Base-by-base conservation (phyloP, 2,329 filamentous ascomycete species). In the Akanthomyces uredinophilus region DNA sequence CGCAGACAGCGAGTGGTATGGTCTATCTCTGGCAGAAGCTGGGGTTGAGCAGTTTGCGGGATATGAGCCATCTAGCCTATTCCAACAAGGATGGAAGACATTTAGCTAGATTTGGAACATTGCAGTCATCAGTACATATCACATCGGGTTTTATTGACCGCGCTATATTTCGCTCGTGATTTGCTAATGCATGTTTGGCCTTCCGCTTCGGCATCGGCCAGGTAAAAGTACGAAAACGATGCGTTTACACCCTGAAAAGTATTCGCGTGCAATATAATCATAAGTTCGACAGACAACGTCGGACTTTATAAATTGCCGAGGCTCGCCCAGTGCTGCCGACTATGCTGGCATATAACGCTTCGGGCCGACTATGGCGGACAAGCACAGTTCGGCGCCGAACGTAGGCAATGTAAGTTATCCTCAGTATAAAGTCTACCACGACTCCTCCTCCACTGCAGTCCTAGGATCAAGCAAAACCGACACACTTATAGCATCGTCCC, bases 1-100 rank as follows among this genome's bases (percentile, higher is more conserved):
- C 49, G 14, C 55, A 49, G 55, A 58, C 20, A 37, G 5, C 5
- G 55, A 39, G 16, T 58, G 55, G 55, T 58, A 49, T 32, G 55
- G 46, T 10, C 29, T 58, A 29, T 58, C 55, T 27, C 44, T 58
- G 14, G 46, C 43, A 13, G 55, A 58, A 49, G 55, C 29, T 5
- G 55, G 55, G 18, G 43, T 58, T n/a, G 55, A 58, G 55, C 55
- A 58, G 18, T 27, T 58, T 29, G 55, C 49, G 14, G 55, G 55
- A 37, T 58, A 46, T 37, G 55, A 58, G 32, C 55, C 55, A 27
- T 58, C 55, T 6, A 50, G 44, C 18, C 20, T 58, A 13, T 58
- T 47, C 22, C 29, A 47, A 1, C 43, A 58, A 13, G 55, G 55
- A 3, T 58, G 55, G 55, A 58, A 60, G 22, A 37, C 47, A 14